phyloP scores from a whole-genome alignment of 306 rosid species.

The Heteromeles arbutifolia region DNA sequence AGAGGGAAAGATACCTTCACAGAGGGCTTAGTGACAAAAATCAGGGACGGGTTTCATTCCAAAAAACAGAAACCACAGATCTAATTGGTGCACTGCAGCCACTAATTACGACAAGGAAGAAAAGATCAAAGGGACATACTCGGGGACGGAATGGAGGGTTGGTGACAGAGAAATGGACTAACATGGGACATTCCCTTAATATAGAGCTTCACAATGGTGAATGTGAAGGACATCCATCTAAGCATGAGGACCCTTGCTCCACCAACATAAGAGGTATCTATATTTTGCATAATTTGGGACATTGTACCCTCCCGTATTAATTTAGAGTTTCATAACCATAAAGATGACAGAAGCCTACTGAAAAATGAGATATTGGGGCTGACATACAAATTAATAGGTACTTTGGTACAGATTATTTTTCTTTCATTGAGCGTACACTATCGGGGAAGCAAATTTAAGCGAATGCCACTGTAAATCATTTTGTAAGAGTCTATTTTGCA shows the following conservation, averaged over 20 bases:
- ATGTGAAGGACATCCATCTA: background rate
- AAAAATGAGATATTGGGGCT: background rate
- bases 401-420: background rate
- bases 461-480: background rate
- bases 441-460: background rate
- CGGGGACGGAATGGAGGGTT: background rate
- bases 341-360: background rate
- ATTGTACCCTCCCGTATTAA: too few relatives aligned
- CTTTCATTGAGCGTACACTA: background rate
- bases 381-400: background rate
- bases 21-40: background rate
- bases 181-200: background rate
- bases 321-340: too few relatives aligned
- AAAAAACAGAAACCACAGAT: background rate
- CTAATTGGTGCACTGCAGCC: background rate
- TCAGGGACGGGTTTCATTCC: background rate
- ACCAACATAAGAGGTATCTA: background rate
- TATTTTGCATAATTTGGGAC: background rate
- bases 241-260: background rate
- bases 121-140: constrained; percentile 14
- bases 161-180: background rate
- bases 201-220: background rate
- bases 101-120: background rate
- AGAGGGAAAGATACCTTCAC: too few relatives aligned
- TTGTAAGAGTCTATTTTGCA: background rate